Evolutionary conservation across 2,329 filamentous ascomycete genomes (phyloP).

Genomic region (Colletotrichum sansevieriae): DNA sequence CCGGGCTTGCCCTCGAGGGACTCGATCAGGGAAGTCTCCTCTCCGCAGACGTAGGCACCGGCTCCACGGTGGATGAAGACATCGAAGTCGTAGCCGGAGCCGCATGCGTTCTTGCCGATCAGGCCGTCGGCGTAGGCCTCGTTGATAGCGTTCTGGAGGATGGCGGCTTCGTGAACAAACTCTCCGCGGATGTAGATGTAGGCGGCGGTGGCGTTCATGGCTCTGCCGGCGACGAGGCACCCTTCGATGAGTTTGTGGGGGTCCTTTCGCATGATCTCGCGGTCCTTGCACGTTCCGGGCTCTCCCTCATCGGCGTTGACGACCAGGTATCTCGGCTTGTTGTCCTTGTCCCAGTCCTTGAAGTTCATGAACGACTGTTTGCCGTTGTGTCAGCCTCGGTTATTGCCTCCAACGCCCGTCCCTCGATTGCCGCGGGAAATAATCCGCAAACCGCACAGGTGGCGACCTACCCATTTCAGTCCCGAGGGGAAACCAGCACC

Average conservation of each 20-base stretch:
- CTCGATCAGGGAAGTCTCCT: conserved; percentile 98
- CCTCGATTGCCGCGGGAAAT: conserved; percentile 28
- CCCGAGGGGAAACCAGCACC: conserved; percentile 98
- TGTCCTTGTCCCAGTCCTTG: conserved; percentile 99
- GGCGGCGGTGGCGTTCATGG: conserved; percentile 98
- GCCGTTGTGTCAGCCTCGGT: conserved; percentile 17
- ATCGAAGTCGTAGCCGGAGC: conserved; percentile 97
- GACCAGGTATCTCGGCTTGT: conserved; percentile 93
- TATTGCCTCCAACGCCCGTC: conserved; percentile 13
- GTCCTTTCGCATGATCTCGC: conserved; percentile 99
- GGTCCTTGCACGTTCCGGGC: conserved; percentile 98
- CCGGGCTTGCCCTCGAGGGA: conserved; percentile 98
- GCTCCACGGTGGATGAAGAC: conserved; percentile 96
- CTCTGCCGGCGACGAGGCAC: conserved; percentile 93
- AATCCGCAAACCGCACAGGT: conserved; percentile 14
- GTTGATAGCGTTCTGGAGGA: conserved; percentile 95
- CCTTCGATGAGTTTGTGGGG: conserved; percentile 99
- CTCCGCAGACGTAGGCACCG: conserved; percentile 97
- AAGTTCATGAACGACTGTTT: conserved; percentile 98
- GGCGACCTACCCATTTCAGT: conserved; percentile 90
- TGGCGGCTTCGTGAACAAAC: conserved; percentile 94
- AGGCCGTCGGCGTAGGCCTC: conserved; percentile 95
- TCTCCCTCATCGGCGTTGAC: conserved; percentile 99
- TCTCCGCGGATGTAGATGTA: conserved; percentile 99
- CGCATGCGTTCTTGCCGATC: conserved; percentile 98